Evolutionary conservation across 140 eudicot species (phyloP).

Genomic region (Ambrosia hybrid): DNA sequence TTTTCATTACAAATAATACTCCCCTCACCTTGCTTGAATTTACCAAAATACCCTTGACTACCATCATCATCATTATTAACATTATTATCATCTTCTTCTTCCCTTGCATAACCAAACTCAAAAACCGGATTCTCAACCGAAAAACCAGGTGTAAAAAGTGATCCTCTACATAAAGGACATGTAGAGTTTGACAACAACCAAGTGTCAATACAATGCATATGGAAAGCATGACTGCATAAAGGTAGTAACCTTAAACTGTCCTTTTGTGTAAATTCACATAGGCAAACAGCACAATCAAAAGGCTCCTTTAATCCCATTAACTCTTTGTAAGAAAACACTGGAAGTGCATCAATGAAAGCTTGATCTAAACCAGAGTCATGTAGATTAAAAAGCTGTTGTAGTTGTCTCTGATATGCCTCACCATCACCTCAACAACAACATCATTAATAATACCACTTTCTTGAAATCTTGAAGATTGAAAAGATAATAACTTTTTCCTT

Average conservation of each 20-base stretch:
- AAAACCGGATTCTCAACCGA: constrained; percentile 70
- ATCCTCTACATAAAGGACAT: constrained; percentile 90
- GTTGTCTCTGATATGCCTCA: constrained; percentile 69
- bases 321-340: constrained; percentile 81
- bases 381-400: constrained; percentile 73
- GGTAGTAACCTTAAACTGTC: constrained; percentile 75
- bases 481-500: constrained; percentile 37
- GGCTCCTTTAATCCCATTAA: constrained; percentile 88
- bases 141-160: constrained; percentile 69
- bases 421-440: constrained; percentile 34
- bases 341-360: constrained; percentile 81
- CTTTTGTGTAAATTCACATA: constrained; percentile 79
- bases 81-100: constrained; percentile 13
- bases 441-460: not conserved
- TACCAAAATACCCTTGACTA: constrained; percentile 36
- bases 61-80: constrained; percentile 17
- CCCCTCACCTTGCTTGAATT: constrained; percentile 40
- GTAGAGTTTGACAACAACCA: constrained; percentile 92
- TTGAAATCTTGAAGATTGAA: constrained; percentile 34
- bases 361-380: constrained; percentile 94
- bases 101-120: constrained; percentile 46
- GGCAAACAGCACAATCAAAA: constrained; percentile 95
- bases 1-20: constrained; percentile 45
- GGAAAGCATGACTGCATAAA: constrained; percentile 91
- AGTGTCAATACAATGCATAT: constrained; percentile 87